Evolutionary conservation across 73 alveolate species (phyloP), one percentile per base, ranked within the genome.

Genomic region (Paramecium primaurelia): DNA sequence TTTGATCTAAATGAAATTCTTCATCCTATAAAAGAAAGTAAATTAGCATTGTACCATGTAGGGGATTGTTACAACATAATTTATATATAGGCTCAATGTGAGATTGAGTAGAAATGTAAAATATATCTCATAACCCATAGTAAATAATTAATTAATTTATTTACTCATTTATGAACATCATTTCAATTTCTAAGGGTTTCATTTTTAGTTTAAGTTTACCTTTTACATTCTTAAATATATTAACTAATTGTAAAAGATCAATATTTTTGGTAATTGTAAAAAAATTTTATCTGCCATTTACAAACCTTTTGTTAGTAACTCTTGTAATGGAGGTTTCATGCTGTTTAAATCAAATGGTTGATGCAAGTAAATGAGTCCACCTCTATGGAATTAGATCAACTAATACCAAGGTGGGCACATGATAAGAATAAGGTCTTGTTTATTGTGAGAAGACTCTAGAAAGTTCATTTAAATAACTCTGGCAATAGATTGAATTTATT

Each of bases 1-100:
- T 36, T 88, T 93, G 87, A 22, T 87, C 92, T 44, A 88, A 38
- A 84, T 93, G 96, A 71, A 93, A 93, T 59, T 64, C 77, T 75
- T 93, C 96, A 71, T 93, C 96, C 96, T 87, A 54, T 4, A n/a
- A 54, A 54, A 22, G 32, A 8, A 22, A 54, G 32, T 54, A 2
- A 54, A 54, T 18, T 54, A 18, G 36, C 69, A 18, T 18, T 18
- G 1, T 54, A 54, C 69, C 69, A 54, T 54, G 32, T 54, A 54
- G 34, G 69, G 69, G 32, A 54, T 22, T 54, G 69, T 54, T 18
- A 54, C 69, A n/a, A 54, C 69, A 54, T 54, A 54, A 54, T 54
- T 54, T 54, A 54, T 54, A 54, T 54, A 54, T 6, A 54, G 69
- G 69, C 69, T 54, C 32, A 54, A 54, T 54, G 25, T 54, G 69